These are phyloP conservation scores for Xylaria digitata DNA, from an alignment of 2,329 filamentous ascomycete genomes.

Conservation along the genomic window DNA sequence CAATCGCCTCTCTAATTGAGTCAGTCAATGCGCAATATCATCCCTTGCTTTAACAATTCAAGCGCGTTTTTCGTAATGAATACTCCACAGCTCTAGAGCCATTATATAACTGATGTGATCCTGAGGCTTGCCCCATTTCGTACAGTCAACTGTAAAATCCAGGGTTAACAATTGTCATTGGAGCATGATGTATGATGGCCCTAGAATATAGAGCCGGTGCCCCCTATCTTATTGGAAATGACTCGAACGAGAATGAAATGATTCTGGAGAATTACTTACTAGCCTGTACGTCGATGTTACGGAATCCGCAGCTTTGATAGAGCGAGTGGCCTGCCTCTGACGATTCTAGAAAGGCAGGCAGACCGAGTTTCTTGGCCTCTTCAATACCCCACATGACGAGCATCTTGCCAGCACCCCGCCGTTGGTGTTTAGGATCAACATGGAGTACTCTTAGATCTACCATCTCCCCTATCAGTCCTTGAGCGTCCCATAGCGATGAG, in stretches of 20 bases:
- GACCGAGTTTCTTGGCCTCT: conserved; percentile 50
- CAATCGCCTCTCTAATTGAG: background rate
- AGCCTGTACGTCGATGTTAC: conserved; percentile 48
- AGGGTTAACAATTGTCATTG: background rate
- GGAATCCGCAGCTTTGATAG: conserved; percentile 56
- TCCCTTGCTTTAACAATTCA: background rate
- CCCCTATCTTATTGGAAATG: background rate
- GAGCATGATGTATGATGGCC: background rate
- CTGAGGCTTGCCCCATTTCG: conserved; percentile 46
- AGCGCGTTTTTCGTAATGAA: background rate
- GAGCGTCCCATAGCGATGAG: background rate
- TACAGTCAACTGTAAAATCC: conserved; percentile 44
- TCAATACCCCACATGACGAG: conserved; percentile 54
- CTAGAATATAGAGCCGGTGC: background rate
- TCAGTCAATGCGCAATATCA: background rate
- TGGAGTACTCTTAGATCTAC: conserved; percentile 53
- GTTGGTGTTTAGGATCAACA: conserved; percentile 56
- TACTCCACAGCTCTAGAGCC: conserved; percentile 27
- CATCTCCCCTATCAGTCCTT: conserved; percentile 5
- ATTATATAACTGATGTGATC: conserved; percentile 32
- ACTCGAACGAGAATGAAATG: background rate
- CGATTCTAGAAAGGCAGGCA: conserved; percentile 54
- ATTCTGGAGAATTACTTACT: conserved; percentile 13
- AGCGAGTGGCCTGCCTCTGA: conserved; percentile 51
- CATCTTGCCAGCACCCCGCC: conserved; percentile 54